These are phyloP conservation scores for Saccharomyces hybrid DNA, from an alignment of 1,139 yeast species.

Conservation along the genomic window DNA sequence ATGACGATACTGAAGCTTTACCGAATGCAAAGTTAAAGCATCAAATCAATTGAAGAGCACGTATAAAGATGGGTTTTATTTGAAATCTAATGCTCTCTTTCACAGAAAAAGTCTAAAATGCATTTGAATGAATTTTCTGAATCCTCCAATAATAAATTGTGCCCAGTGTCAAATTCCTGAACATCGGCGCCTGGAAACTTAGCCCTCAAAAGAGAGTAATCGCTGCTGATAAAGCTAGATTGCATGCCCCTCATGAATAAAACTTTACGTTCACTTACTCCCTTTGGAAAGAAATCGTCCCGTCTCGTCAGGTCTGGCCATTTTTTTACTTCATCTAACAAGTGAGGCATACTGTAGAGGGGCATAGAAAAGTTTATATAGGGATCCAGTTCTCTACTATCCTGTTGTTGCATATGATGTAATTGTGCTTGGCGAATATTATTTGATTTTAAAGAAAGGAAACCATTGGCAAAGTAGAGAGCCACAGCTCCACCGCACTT, in stretches of 20 bases:
- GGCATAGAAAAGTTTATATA: conserved; percentile 23
- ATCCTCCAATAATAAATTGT: conserved; percentile 23
- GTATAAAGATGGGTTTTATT: neutral
- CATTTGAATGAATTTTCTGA: conserved; percentile 15
- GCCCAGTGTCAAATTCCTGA: conserved; percentile 23
- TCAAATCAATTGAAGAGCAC: neutral
- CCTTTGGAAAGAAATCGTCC: neutral
- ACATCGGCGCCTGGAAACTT: conserved; percentile 18
- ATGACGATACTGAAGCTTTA: neutral
- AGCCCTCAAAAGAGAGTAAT: conserved; percentile 14
- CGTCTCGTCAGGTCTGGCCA: conserved; percentile 18
- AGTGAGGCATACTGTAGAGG: conserved; percentile 20
- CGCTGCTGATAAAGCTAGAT: conserved; percentile 18
- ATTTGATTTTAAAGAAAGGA: conserved; percentile 17
- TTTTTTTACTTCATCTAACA: conserved; percentile 16
- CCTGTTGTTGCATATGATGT: conserved; percentile 1
- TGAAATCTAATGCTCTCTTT: neutral
- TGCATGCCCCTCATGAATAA: conserved; percentile 23
- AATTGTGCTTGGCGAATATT: neutral
- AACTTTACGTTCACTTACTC: conserved; percentile 7
- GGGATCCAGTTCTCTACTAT: conserved; percentile 7
- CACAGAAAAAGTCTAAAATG: conserved; percentile 15
- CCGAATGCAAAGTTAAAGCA: neutral
- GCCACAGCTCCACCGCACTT: conserved; percentile 14
- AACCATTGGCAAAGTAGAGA: conserved; percentile 28